These are phyloP conservation scores for Phytophthora melonis DNA, from an alignment of 352 stramenopile genomes.

Conservation along the genomic window DNA sequence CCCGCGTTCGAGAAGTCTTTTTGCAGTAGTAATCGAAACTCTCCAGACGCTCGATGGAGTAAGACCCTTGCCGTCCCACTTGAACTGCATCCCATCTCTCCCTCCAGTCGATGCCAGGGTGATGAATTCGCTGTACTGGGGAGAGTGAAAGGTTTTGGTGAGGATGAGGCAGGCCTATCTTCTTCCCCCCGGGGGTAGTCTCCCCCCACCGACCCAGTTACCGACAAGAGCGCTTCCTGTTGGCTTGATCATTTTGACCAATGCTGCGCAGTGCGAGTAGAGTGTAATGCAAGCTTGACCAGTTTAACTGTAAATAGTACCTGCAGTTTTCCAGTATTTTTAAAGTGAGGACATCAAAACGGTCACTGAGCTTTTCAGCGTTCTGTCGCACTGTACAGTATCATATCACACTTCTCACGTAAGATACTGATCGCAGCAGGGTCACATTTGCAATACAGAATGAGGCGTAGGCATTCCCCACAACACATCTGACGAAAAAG, in stretches of 20 bases:
- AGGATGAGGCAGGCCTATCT: background rate
- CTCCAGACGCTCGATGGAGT: slow-evolving; percentile 27
- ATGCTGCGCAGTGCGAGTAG: too few relatives aligned
- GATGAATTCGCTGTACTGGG: background rate
- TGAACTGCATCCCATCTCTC: slow-evolving; percentile 26
- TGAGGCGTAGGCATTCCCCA: background rate
- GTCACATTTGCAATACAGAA: background rate
- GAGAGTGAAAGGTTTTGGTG: background rate
- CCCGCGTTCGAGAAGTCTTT: slow-evolving; percentile 12
- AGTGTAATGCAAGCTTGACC: too few relatives aligned
- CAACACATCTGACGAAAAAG: background rate
- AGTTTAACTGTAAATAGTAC: background rate
- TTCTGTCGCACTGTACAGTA: too few relatives aligned
- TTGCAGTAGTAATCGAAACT: slow-evolving; percentile 28
- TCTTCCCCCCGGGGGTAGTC: too few relatives aligned
- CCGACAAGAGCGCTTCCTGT: background rate
- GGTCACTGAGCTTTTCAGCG: background rate
- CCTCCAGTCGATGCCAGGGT: slow-evolving; percentile 10
- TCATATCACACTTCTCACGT: background rate
- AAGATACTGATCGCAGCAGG: too few relatives aligned
- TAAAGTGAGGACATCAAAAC: background rate
- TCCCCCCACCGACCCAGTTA: background rate
- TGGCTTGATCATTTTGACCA: background rate
- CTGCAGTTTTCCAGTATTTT: background rate
- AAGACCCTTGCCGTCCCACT: slow-evolving; percentile 25